Conservation (phyloP, 2,329 filamentous ascomycete species). For the Emergomyces pasteurianus region DNA sequence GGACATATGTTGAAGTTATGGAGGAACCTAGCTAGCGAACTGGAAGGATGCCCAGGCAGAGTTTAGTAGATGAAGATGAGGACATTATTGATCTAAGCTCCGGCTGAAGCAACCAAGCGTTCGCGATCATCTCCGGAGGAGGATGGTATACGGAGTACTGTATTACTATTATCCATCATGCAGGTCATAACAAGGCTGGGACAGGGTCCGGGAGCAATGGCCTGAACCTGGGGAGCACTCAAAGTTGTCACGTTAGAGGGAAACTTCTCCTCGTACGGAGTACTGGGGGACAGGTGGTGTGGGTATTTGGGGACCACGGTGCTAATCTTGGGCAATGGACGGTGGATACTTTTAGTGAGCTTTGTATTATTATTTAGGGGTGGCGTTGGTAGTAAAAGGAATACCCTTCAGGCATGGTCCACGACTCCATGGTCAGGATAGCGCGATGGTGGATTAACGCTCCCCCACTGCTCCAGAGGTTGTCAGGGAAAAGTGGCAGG, state of each 20-base stretch:
- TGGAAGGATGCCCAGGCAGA: background rate
- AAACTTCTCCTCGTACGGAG: background rate
- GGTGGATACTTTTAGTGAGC: conserved; percentile 3
- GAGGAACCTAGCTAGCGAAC: background rate
- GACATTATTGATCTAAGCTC: background rate
- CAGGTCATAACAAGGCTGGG: conserved; percentile 4
- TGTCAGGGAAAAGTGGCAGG: background rate
- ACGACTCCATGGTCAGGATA: background rate
- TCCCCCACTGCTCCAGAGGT: background rate
- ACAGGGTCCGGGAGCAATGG: background rate
- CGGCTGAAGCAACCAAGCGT: conserved; percentile 3
- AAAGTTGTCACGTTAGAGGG: background rate
- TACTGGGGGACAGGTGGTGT: too few species aligned
- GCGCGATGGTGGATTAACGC: background rate
- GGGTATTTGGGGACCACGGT: background rate
- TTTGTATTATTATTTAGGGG: background rate
- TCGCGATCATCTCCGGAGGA: conserved; percentile 3
- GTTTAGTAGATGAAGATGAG: background rate
- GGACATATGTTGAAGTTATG: background rate
- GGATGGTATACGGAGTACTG: too few species aligned
- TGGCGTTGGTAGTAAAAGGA: background rate
- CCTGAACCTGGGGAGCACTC: conserved; percentile 1
- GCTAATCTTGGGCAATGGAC: conserved; percentile 3
- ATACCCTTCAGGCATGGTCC: background rate
- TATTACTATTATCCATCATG: conserved; percentile 6